phyloP scores from a whole-genome alignment of 116 monocot species.

The Trichopus zeylanicus region DNA sequence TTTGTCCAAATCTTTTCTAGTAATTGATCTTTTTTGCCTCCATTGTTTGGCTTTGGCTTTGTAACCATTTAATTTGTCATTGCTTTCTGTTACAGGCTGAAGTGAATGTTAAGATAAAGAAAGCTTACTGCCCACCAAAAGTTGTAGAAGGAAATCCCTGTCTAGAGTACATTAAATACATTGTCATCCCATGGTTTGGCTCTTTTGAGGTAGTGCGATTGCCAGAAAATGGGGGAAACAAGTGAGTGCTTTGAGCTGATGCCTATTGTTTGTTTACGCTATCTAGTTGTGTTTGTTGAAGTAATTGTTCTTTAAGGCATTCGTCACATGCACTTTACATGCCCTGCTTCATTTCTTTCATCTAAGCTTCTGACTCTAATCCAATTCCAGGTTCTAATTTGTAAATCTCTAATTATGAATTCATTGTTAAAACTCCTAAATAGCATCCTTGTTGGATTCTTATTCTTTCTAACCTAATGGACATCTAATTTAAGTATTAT shows the following conservation, averaged over 20 bases:
- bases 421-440: too few relatives aligned
- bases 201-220: conserved; percentile 56
- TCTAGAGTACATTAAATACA: conserved; percentile 85
- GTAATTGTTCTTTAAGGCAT: neutral
- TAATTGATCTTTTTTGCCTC: neutral
- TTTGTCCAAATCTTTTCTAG: too few relatives aligned
- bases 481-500: too few relatives aligned
- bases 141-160: conserved; percentile 85
- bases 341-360: neutral
- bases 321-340: neutral
- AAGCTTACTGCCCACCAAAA: conserved; percentile 85
- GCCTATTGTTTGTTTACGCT: neutral
- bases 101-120: conserved; percentile 94
- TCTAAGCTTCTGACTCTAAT: neutral
- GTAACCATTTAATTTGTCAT: neutral
- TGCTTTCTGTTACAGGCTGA: conserved; percentile 41
- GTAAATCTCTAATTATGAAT: neutral
- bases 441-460: too few relatives aligned
- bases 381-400: neutral
- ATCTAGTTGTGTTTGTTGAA: neutral
- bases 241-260: conserved; percentile 34
- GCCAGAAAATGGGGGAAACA: conserved; percentile 81
- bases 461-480: neutral
- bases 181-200: conserved; percentile 81
- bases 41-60: neutral